These are phyloP conservation scores for Nannizziopsis barbatae DNA, from an alignment of 2,329 filamentous ascomycete species.

Conservation along the genomic window DNA sequence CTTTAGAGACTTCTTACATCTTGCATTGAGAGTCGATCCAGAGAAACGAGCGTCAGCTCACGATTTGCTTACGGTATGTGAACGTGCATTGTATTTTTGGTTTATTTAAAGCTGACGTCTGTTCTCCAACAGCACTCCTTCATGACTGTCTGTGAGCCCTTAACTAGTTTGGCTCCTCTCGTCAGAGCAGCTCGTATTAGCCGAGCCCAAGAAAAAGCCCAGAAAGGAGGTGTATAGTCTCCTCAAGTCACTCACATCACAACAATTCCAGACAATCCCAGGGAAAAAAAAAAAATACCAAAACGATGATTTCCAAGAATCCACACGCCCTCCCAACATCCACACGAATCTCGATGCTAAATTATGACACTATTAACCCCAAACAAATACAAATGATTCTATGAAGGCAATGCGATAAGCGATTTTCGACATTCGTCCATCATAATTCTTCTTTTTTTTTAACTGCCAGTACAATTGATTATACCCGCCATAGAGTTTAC, in stretches of 20 bases:
- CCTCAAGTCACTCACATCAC: neutral
- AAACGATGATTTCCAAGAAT: no score
- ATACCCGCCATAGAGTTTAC: conserved; percentile 11
- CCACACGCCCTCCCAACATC: no score
- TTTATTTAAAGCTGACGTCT: conserved; percentile 14
- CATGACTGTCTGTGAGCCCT: conserved; percentile 63
- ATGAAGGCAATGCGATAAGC: neutral
- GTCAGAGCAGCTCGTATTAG: conserved; percentile 77
- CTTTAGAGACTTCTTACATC: conserved; percentile 84
- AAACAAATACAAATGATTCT: neutral
- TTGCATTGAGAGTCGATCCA: conserved; percentile 90
- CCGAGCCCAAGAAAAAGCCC: conserved; percentile 71
- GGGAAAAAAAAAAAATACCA: no score
- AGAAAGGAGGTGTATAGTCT: conserved; percentile 43
- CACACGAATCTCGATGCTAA: neutral
- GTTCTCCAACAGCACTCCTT: conserved; percentile 55
- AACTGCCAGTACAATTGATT: neutral
- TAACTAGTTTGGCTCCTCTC: conserved; percentile 69
- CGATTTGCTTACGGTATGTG: conserved; percentile 76
- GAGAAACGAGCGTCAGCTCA: conserved; percentile 94
- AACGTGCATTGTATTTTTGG: neutral
- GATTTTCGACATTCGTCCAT: neutral
- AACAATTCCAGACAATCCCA: neutral
- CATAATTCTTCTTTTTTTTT: conserved; percentile 2
- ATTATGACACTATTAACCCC: conserved; percentile 1